These are phyloP conservation scores for Penicillium verhagenii DNA, from an alignment of 495 filamentous ascomycete species.

Conservation along the genomic window DNA sequence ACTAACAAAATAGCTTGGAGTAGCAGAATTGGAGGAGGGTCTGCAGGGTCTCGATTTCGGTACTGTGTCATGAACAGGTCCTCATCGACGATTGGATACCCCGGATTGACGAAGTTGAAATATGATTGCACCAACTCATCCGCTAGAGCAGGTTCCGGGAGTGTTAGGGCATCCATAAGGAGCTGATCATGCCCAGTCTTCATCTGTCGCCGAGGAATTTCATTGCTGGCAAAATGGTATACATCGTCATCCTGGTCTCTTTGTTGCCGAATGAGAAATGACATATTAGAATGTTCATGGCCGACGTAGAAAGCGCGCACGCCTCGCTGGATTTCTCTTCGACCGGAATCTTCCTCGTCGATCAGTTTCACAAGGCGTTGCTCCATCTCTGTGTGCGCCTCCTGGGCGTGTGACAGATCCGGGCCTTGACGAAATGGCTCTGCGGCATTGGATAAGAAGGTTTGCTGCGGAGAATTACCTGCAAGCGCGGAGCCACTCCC, in stretches of 20 bases:
- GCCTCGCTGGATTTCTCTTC: slow-evolving; percentile 44
- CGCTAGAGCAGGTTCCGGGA: slow-evolving; percentile 44
- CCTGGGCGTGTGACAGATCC: slow-evolving; percentile 32
- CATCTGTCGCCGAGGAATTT: slow-evolving; percentile 45
- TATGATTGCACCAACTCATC: slow-evolving; percentile 50
- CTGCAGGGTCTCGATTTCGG: slow-evolving; percentile 43
- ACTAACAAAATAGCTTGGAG: slow-evolving; percentile 47
- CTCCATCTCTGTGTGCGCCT: slow-evolving; percentile 41
- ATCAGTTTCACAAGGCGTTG: slow-evolving; percentile 47
- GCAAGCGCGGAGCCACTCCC: slow-evolving; percentile 21
- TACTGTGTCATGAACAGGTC: slow-evolving; percentile 49
- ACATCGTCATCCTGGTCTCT: slow-evolving; percentile 46
- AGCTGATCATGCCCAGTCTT: slow-evolving; percentile 48
- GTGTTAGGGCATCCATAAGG: slow-evolving; percentile 47
- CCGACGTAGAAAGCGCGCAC: slow-evolving; percentile 51
- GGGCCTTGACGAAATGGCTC: slow-evolving; percentile 30
- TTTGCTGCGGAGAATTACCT: slow-evolving; percentile 22
- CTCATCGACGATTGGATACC: slow-evolving; percentile 47
- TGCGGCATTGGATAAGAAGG: slow-evolving; percentile 20
- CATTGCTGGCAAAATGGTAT: slow-evolving; percentile 49
- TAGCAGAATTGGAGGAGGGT: slow-evolving; percentile 46
- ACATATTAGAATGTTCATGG: slow-evolving; percentile 52
- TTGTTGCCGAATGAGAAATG: slow-evolving; percentile 51
- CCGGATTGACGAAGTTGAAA: slow-evolving; percentile 44
- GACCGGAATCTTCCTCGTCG: slow-evolving; percentile 44